Evolutionary conservation across 106 monocot genomes (phyloP).

Genomic region (Phalaenopsis equestris): DNA sequence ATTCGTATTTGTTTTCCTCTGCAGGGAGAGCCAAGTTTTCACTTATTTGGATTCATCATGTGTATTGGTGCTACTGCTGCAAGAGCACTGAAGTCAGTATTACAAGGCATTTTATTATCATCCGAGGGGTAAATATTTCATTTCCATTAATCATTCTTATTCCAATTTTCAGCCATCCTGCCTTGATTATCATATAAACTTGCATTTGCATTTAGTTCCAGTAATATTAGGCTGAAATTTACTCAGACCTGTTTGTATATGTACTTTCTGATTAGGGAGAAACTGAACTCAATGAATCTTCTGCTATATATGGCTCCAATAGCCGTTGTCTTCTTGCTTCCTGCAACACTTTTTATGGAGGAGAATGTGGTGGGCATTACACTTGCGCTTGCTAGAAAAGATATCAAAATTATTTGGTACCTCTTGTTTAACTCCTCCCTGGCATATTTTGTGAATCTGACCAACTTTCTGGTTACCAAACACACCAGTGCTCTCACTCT

Average conservation of each 20-base stretch:
- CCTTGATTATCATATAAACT: no score
- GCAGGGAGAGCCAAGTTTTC: conserved; percentile 69
- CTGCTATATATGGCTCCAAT: conserved; percentile 13
- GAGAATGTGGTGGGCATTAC: conserved; percentile 12
- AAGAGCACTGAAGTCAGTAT: conserved; percentile 54
- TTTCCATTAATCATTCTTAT: neutral
- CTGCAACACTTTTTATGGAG: conserved; percentile 8
- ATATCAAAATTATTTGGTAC: conserved; percentile 77
- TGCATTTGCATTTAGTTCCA: neutral
- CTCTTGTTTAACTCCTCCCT: conserved; percentile 72
- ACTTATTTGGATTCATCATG: conserved; percentile 69
- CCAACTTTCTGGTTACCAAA: conserved; percentile 94
- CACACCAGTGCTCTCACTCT: conserved; percentile 91
- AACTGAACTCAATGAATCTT: conserved; percentile 36
- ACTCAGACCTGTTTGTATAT: neutral
- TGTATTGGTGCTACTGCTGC: conserved; percentile 60
- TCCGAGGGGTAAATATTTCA: conserved; percentile 42
- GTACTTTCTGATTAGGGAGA: conserved; percentile 18
- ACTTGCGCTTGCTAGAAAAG: conserved; percentile 39
- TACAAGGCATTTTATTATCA: conserved; percentile 56
- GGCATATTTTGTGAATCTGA: conserved; percentile 88
- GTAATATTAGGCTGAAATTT: no score
- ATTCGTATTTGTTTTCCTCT: neutral
- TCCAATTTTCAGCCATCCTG: neutral
- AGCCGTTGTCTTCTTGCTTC: conserved; percentile 8